These are phyloP conservation scores for Yamadazyma aaseri DNA, from an alignment of 1,139 yeast species.

Conservation along the genomic window DNA sequence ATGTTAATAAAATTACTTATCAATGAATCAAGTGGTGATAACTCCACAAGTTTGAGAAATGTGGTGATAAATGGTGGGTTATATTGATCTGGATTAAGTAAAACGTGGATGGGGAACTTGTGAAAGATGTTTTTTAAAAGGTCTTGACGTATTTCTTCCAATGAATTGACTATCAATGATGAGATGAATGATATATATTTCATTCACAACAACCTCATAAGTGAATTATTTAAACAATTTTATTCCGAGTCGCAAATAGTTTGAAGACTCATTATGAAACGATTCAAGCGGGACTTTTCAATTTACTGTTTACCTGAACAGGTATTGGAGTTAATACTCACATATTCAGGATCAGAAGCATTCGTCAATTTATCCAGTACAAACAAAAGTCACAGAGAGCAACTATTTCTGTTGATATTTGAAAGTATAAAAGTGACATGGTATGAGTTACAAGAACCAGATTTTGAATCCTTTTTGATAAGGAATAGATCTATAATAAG, in stretches of 20 bases:
- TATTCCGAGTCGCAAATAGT: slow-evolving; percentile 2
- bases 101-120: slow-evolving; percentile 19
- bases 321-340: slow-evolving; percentile 23
- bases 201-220: slow-evolving; percentile 2
- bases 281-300: slow-evolving; percentile 6
- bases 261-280: slow-evolving; percentile 5
- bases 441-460: slow-evolving; percentile 24
- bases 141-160: slow-evolving; percentile 11
- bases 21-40: not conserved
- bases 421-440: slow-evolving; percentile 29
- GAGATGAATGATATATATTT: slow-evolving; percentile 1
- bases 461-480: slow-evolving; percentile 11
- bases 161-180: slow-evolving; percentile 1
- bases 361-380: slow-evolving; percentile 24
- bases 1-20: slow-evolving; percentile 7
- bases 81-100: slow-evolving; percentile 26
- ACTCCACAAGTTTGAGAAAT: slow-evolving; percentile 7
- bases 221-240: too few species aligned
- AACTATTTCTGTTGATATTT: slow-evolving; percentile 23
- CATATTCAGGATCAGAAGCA: slow-evolving; percentile 19
- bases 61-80: slow-evolving; percentile 28
- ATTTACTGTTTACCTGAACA: slow-evolving; percentile 26
- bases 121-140: slow-evolving; percentile 15
- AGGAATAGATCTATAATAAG: slow-evolving; percentile 14
- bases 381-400: slow-evolving; percentile 20